phyloP scores from a whole-genome alignment of 345 rosid species.

The Hibiscus trionum region DNA sequence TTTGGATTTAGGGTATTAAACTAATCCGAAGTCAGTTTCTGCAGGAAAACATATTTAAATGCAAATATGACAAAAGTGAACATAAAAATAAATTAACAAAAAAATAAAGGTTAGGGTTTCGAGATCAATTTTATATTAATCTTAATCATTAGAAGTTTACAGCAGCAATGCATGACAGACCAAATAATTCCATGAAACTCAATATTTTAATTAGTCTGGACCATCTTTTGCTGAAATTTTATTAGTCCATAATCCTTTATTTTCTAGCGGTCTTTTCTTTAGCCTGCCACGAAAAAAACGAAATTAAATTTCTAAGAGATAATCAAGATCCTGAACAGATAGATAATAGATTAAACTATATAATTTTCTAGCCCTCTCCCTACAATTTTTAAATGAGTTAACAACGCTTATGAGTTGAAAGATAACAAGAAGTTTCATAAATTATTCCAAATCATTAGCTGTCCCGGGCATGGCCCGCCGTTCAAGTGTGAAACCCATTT shows the following conservation, averaged over 20 bases:
- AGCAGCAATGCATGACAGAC: conserved; percentile 14
- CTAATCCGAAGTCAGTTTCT: background rate
- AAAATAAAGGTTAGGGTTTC: conserved; percentile 5
- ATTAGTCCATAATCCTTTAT: conserved; percentile 8
- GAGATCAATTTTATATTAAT: conserved; percentile 7
- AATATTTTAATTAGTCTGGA: background rate
- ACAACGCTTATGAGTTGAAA: conserved; percentile 1
- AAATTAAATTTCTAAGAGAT: conserved; percentile 1
- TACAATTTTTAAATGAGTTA: background rate
- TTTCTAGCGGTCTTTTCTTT: conserved; percentile 16
- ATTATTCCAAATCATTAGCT: conserved; percentile 25
- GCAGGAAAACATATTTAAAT: conserved; percentile 3
- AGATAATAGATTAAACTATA: background rate
- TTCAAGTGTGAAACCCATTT: conserved; percentile 13
- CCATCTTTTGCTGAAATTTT: too few species aligned
- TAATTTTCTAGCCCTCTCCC: too few species aligned
- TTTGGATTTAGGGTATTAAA: background rate
- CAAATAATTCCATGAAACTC: background rate
- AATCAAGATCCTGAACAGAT: background rate
- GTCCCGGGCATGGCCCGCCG: conserved; percentile 21
- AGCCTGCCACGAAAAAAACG: conserved; percentile 4
- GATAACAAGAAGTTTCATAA: conserved; percentile 7
- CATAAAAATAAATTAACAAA: background rate
- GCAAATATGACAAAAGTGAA: background rate
- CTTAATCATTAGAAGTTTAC: conserved; percentile 32